Base-by-base conservation (phyloP, 1,284 basidiomycete species). In the Stygiomarasmius scandens region DNA sequence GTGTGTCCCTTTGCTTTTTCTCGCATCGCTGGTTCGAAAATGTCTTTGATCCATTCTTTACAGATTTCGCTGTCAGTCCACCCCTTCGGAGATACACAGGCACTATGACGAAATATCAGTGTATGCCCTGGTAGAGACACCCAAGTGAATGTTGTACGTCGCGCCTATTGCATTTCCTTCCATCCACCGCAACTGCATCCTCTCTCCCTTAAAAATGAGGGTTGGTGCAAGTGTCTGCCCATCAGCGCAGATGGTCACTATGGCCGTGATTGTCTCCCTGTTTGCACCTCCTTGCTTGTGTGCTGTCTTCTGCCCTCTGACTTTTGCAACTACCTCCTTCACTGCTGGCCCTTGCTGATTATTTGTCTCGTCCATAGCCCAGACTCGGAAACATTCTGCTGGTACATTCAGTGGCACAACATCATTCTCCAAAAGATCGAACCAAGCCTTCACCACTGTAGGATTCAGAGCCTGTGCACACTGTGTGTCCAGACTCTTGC, bases 161-260 rank as follows among this genome's bases (percentile, higher is more conserved):
- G 67, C 66, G 23, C 66, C 49, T 11, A 64, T 24, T 16, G 67
- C 54, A 63, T 71, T 71, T 20, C 69, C 60, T 22, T 67, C 50
- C 2, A 44, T 44, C 71, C 73, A 75, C 36, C 57, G 61, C 20
- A 34, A 54, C 25, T 65, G 59, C 43, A 67, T 60, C 20, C 66
- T 56, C 51, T 73, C 61, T 1, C 69, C 74, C 53, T 76, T 76
- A 64, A 71, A 76, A 53, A 77, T 72, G 4, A 75, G 63, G 3
- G 66, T 67, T 0, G 72, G 72, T 9, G 55, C 44, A 2, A 71
- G 50, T 2, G 54, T 50, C 4, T 66, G 65, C 2, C 72, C 70
- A 63, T 74, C 69, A 1, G 69, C 70, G 56, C 69, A 72, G 32
- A 76, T 75, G 3, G 69, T 71, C 9, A 71, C 67, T n/a, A 75